Evolutionary conservation across 1,284 basidiomycete genomes (phyloP), one percentile per base, ranked within the genome.

Genomic region (Microbotryomycetes sp.): DNA sequence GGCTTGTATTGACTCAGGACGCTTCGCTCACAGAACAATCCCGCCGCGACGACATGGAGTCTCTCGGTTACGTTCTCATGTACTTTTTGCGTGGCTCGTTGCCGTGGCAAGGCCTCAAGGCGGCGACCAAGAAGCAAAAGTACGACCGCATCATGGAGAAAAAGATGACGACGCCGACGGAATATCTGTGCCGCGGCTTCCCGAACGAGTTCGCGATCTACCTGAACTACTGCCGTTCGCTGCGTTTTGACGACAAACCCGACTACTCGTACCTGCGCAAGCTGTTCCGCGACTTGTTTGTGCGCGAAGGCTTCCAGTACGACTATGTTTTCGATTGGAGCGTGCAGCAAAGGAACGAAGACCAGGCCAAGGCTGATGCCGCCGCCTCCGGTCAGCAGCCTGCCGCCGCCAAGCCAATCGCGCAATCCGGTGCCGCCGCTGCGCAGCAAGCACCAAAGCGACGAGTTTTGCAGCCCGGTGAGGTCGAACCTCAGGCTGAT

Each of bases 71-170:
- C 73, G 91, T 97, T 24, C 83, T 97, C 71, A 94, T 97, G 91
- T 97, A 97, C 81, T 96, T 97, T 84, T 85, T 97, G 69, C 90
- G 91, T 69, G 91, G 93, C 57, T 87, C 89, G 64, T 85, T 97
- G 49, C 93, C 93, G 23, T 97, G 93, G 93, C 93, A 97, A 77
- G 92, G 92, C 58, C 84, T 97, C 75, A 96, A 97, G 81, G 93
- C 92, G 64, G 92, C 92, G 41, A 96, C 92, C 61, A 97, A 96
- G 87, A 97, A 97, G 84, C 93, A 97, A 81, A 97, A 97, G 80
- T 96, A 97, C 78, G 93, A 97, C 77, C 85, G 91, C 61, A 97
- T 97, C 80, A 96, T 96, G 91, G 93, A 97, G 81, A 97, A 97
- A 85, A 93, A 97, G 83, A 97, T 97, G 92, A 96, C 92, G 30